Conservation (phyloP, 805 yeast species). For the Schizosaccharomyces cryophilus region DNA sequence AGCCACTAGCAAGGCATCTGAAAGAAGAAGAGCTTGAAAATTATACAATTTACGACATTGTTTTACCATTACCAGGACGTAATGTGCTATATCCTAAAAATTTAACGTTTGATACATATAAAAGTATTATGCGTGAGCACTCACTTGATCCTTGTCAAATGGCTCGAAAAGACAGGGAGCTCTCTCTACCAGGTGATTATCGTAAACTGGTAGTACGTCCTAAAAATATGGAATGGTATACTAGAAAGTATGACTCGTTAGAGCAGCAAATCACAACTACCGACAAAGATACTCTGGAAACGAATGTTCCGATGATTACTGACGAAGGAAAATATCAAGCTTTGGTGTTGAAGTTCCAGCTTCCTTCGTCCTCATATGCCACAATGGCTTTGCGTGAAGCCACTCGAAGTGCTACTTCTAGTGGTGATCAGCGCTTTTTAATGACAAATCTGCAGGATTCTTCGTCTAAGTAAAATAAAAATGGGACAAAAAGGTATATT, state of each 20-base stretch:
- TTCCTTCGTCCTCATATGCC: conserved; percentile 79
- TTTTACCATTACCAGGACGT: conserved; percentile 90
- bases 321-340: conserved; percentile 31
- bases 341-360: conserved; percentile 45
- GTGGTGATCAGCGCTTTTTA: not conserved
- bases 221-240: conserved; percentile 30
- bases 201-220: conserved; percentile 51
- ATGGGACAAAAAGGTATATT: too few relatives aligned
- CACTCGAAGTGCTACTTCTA: conserved; percentile 48
- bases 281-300: conserved; percentile 36
- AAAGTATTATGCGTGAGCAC: conserved; percentile 48
- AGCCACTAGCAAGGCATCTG: not conserved
- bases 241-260: conserved; percentile 37
- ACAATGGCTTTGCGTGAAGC: conserved; percentile 92
- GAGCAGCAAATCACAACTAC: conserved; percentile 54
- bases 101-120: conserved; percentile 34
- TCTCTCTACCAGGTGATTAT: conserved; percentile 78
- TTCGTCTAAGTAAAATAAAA: not conserved
- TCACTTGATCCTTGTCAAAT: conserved; percentile 63
- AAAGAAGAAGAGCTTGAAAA: conserved; percentile 48
- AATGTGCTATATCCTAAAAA: conserved; percentile 71
- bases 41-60: conserved; percentile 56
- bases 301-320: conserved; percentile 11
- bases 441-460: not conserved
- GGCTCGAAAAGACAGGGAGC: conserved; percentile 68